phyloP scores from a whole-genome alignment of 306 rosid genomes.

The Vigna nakashimae region DNA sequence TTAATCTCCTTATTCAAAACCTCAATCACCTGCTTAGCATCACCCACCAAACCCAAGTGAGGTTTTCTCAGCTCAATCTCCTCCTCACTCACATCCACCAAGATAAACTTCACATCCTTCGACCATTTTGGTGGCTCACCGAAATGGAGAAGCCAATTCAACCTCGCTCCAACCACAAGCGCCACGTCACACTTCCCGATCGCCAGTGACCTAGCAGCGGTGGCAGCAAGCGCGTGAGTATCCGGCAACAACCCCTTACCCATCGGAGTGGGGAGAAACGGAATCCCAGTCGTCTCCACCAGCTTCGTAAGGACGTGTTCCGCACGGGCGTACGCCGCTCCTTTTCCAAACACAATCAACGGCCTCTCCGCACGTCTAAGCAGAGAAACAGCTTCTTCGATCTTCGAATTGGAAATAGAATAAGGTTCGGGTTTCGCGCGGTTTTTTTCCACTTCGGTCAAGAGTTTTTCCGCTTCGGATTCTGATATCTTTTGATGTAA shows the following conservation, averaged over 20 bases:
- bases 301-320: conserved; percentile 67
- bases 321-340: conserved; percentile 85
- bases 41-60: conserved; percentile 81
- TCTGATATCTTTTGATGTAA: conserved; percentile 67
- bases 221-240: conserved; percentile 80
- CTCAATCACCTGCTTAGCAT: conserved; percentile 76
- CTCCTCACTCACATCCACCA: conserved; percentile 76
- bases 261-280: conserved; percentile 96
- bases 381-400: conserved; percentile 62
- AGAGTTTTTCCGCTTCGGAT: conserved; percentile 66
- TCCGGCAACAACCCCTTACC: conserved; percentile 89
- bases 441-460: conserved; percentile 51
- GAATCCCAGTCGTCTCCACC: conserved; percentile 84
- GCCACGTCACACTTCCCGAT: conserved; percentile 95
- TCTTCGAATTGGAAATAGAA: conserved; percentile 26
- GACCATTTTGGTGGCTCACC: conserved; percentile 98
- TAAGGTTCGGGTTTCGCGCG: not conserved
- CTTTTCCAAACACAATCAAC: conserved; percentile 87
- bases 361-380: conserved; percentile 79
- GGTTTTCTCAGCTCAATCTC: conserved; percentile 88
- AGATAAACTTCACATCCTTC: conserved; percentile 76
- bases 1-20: conserved; percentile 72
- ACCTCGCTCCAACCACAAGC: conserved; percentile 82
- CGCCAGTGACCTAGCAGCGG: conserved; percentile 90
- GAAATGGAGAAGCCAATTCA: conserved; percentile 91